Conservation (phyloP, 257 asterid genomes). For the Thymus quinquecostatus region DNA sequence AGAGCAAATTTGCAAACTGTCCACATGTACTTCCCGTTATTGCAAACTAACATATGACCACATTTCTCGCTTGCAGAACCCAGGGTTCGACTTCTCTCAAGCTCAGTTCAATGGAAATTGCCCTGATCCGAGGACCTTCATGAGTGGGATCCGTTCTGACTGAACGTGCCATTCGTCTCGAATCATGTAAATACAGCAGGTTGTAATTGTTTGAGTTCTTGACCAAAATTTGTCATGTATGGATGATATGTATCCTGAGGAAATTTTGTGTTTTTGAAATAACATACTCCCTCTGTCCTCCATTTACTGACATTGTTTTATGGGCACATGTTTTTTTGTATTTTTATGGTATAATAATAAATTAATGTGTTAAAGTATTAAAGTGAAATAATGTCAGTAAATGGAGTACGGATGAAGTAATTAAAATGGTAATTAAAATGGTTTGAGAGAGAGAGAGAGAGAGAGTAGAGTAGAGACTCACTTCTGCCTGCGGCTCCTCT, state of each 20-base stretch:
- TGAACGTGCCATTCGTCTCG: conserved; percentile 30
- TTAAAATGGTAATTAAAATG: no score
- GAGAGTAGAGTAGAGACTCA: no score
- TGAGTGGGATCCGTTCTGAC: conserved; percentile 69
- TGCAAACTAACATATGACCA: conserved; percentile 3
- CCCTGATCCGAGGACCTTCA: conserved; percentile 85
- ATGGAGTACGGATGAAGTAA: no score
- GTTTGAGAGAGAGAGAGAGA: no score
- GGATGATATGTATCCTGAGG: no score
- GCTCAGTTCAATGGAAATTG: conserved; percentile 81
- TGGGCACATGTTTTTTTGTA: no score
- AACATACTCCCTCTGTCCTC: no score
- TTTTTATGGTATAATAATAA: no score
- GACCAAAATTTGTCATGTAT: not conserved
- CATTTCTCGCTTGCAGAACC: conserved; percentile 55
- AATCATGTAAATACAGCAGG: not conserved
- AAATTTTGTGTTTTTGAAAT: not conserved
- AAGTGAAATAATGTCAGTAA: no score
- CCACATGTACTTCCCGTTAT: not conserved
- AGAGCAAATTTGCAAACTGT: conserved; percentile 2
- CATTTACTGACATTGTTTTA: no score
- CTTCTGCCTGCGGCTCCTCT: no score
- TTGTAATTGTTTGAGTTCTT: not conserved
- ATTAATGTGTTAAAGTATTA: no score
- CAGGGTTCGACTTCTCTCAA: conserved; percentile 89